Conservation (phyloP, 352 stramenopile species). For the Phytophthora aleatoria region DNA sequence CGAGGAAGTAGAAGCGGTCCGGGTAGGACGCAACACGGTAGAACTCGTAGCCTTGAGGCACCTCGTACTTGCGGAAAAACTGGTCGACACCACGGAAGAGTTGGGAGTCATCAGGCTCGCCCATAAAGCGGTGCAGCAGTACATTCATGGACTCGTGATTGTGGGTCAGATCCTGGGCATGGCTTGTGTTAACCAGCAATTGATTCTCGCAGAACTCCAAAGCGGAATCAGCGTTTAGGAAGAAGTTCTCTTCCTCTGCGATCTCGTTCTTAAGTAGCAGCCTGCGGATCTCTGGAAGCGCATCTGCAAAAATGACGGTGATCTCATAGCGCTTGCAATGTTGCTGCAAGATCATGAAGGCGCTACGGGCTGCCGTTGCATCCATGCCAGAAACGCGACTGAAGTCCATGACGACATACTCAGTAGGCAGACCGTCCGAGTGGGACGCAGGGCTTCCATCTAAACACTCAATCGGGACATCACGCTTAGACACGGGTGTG, state of each 20-base stretch:
- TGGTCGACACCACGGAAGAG: constrained; percentile 69
- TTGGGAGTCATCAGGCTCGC: constrained; percentile 66
- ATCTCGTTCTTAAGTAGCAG: constrained; percentile 82
- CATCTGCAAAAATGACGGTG: constrained; percentile 71
- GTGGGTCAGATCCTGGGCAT: constrained; percentile 34
- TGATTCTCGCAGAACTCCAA: constrained; percentile 83
- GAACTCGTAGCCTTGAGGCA: constrained; percentile 67
- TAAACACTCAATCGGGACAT: constrained; percentile 71
- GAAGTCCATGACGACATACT: constrained; percentile 92
- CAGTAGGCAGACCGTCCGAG: constrained; percentile 60
- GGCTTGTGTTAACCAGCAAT: constrained; percentile 45
- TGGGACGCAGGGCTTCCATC: constrained; percentile 63
- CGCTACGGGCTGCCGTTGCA: constrained; percentile 79
- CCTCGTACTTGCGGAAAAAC: constrained; percentile 65
- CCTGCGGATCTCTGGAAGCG: constrained; percentile 66
- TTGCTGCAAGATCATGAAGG: constrained; percentile 86
- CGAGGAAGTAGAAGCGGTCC: constrained; percentile 80
- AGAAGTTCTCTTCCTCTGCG: constrained; percentile 64
- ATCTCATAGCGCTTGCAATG: constrained; percentile 76
- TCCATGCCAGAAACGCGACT: constrained; percentile 89
- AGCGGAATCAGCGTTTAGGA: constrained; percentile 70
- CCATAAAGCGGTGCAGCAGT: constrained; percentile 81
- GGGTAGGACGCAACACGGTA: constrained; percentile 70
- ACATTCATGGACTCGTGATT: constrained; percentile 64
- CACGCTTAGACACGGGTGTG: constrained; percentile 50